phyloP scores from a whole-genome alignment of 1,139 yeast species.

The Scheffersomyces insectosa region DNA sequence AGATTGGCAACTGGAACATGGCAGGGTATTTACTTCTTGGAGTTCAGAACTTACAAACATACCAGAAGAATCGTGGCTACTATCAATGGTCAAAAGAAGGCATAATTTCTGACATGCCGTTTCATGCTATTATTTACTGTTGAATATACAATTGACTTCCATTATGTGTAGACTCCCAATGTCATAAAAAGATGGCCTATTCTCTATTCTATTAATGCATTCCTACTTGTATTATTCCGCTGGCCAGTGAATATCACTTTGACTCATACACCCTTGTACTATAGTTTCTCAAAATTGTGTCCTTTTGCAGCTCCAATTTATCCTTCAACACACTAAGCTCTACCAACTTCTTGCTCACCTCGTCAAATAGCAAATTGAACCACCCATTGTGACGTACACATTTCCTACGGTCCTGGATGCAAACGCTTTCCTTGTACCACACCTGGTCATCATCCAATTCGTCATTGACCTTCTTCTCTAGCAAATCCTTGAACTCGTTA shows the following conservation, averaged over 20 bases:
- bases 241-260: background rate
- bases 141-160: background rate
- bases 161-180: too few relatives aligned
- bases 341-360: conserved; percentile 31
- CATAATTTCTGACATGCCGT: background rate
- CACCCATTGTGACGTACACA: conserved; percentile 71
- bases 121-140: background rate
- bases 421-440: conserved; percentile 31
- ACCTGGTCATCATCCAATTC: conserved; percentile 15
- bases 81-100: conserved; percentile 56
- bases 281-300: conserved; percentile 29
- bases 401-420: conserved; percentile 64
- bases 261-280: conserved; percentile 37
- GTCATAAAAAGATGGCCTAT: too few relatives aligned
- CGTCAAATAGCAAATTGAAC: conserved; percentile 56
- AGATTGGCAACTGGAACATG: conserved; percentile 73
- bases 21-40: conserved; percentile 81
- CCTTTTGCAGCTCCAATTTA: conserved; percentile 24
- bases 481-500: conserved; percentile 15
- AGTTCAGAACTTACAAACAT: conserved; percentile 66
- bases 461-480: conserved; percentile 14
- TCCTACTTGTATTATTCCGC: too few relatives aligned
- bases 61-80: conserved; percentile 71
- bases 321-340: conserved; percentile 24
- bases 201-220: too few relatives aligned